Evolutionary conservation across 306 rosid genomes (phyloP).

Genomic region (Hippophae rhamnoides): DNA sequence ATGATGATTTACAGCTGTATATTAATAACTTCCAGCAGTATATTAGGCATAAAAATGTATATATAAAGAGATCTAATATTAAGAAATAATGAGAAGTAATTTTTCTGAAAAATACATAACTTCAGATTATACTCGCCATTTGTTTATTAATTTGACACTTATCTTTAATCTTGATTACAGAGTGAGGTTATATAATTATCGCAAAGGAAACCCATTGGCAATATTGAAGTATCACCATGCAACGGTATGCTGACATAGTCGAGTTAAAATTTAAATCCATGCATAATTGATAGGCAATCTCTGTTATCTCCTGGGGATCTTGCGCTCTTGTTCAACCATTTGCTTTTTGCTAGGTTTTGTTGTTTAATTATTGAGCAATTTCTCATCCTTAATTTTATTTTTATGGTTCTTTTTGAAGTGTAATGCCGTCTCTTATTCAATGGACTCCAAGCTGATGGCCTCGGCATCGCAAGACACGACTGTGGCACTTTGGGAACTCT

Average conservation of each 20-base stretch:
- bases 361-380: neutral
- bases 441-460: constrained; percentile 68
- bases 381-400: neutral
- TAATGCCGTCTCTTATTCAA: constrained; percentile 69
- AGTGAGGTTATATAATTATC: constrained; percentile 68
- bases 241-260: constrained; percentile 32
- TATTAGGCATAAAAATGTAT: too few species aligned
- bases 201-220: constrained; percentile 77
- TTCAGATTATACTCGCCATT: neutral
- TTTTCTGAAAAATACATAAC: too few species aligned
- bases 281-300: too few species aligned
- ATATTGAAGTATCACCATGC: constrained; percentile 81
- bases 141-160: constrained; percentile 9
- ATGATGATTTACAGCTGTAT: too few species aligned
- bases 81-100: too few species aligned
- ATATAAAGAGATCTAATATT: too few species aligned
- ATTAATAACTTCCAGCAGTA: too few species aligned
- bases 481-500: constrained; percentile 84
- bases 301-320: neutral
- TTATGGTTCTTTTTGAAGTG: constrained; percentile 35
- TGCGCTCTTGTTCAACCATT: neutral
- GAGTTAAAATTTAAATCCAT: too few species aligned
- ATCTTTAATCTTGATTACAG: constrained; percentile 35
- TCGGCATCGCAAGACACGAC: constrained; percentile 85
- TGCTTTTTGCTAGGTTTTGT: neutral